phyloP scores from a whole-genome alignment of 2,329 filamentous ascomycete species.

The Parastagonospora nodorum region DNA sequence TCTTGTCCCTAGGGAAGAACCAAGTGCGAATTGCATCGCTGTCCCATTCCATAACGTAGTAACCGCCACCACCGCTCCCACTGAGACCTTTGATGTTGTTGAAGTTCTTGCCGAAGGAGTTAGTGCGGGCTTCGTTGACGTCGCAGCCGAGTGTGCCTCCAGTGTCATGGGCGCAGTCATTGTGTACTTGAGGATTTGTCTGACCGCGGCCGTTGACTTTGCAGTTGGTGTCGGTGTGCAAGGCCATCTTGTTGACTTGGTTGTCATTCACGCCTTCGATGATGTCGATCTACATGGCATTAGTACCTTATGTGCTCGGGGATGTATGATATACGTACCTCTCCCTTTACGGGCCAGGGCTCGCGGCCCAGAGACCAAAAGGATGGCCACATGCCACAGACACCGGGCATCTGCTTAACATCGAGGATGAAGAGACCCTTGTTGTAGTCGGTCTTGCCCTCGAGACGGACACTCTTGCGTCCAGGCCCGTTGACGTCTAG shows the following conservation, averaged over 20 bases:
- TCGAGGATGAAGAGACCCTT: constrained; percentile 40
- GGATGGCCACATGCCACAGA: constrained; percentile 42
- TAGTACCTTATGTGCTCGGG: neutral
- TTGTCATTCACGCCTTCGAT: constrained; percentile 41
- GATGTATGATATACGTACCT: neutral
- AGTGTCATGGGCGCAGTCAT: constrained; percentile 24
- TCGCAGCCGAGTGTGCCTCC: constrained; percentile 47
- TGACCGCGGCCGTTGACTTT: constrained; percentile 23
- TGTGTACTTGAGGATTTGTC: constrained; percentile 9
- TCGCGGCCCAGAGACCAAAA: constrained; percentile 39
- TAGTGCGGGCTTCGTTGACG: constrained; percentile 42
- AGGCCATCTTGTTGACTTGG: constrained; percentile 26
- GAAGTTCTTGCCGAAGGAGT: constrained; percentile 57
- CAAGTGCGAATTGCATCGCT: constrained; percentile 71
- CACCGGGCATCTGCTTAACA: constrained; percentile 38
- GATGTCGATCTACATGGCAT: constrained; percentile 38
- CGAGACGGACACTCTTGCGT: constrained; percentile 38
- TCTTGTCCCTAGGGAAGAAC: constrained; percentile 71
- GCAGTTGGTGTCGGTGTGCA: constrained; percentile 36
- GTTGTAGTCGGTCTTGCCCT: constrained; percentile 31
- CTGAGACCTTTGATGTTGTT: constrained; percentile 43
- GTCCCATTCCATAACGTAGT: constrained; percentile 65
- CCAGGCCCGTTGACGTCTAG: constrained; percentile 14
- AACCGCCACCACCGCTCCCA: constrained; percentile 33
- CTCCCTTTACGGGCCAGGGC: constrained; percentile 30